Percentiles rank a stretch among this genome's conserved stretches.
These are phyloP conservation scores for Calendula officinalis DNA, from an alignment of 129 eudicot species.

Conservation along the genomic window DNA sequence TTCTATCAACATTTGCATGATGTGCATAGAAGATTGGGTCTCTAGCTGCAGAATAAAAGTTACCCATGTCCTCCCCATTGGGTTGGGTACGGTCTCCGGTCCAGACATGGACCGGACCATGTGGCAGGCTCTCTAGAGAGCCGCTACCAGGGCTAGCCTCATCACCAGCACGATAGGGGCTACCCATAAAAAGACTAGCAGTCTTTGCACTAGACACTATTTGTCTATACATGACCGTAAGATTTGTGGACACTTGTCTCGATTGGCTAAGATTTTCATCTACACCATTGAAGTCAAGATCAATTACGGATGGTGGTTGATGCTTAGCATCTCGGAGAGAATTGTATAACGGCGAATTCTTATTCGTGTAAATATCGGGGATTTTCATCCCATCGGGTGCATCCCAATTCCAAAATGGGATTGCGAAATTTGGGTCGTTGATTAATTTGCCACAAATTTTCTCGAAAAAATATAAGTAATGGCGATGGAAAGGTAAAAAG, in stretches of 20 bases:
- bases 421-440: constrained; percentile 44
- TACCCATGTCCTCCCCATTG: constrained; percentile 50
- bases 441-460: constrained; percentile 53
- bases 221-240: constrained; percentile 53
- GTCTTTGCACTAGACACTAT: constrained; percentile 45
- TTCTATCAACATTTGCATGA: constrained; percentile 51
- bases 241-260: constrained; percentile 39
- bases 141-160: constrained; percentile 47
- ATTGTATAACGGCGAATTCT: constrained; percentile 44
- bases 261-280: constrained; percentile 33
- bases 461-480: constrained; percentile 56
- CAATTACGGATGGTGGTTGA: constrained; percentile 42
- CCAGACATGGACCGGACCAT: constrained; percentile 48
- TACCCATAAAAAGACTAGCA: constrained; percentile 47
- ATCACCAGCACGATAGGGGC: constrained; percentile 44
- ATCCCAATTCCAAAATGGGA: constrained; percentile 65
- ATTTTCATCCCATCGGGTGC: constrained; percentile 50
- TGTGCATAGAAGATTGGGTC: constrained; percentile 59
- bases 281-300: constrained; percentile 39
- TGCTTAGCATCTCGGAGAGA: constrained; percentile 32
- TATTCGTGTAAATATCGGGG: constrained; percentile 44
- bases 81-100: constrained; percentile 46
- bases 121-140: constrained; percentile 45
- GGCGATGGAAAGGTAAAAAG: constrained; percentile 66
- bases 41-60: constrained; percentile 55